A percentile compares a stretch with the other conserved stretches of the same genome.
phyloP scores from a whole-genome alignment of 1,284 basidiomycete genomes.

The Cutaneotrichosporon mucoides region DNA sequence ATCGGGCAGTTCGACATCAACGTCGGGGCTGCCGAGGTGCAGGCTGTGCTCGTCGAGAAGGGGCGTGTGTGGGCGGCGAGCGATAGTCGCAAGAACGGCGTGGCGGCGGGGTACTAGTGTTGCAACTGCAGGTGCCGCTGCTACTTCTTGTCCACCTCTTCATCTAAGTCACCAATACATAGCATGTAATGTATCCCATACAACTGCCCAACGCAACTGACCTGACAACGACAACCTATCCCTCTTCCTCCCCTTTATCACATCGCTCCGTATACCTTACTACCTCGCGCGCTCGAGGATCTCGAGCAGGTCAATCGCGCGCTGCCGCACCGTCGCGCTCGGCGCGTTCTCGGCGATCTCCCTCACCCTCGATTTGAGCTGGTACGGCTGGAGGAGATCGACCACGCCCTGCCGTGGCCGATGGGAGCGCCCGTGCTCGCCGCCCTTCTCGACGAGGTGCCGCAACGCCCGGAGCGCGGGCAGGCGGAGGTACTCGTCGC shows the following conservation, averaged over 20 bases:
- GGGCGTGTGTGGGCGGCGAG: conserved; percentile 45
- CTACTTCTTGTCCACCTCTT: too few relatives aligned
- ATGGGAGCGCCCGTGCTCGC: conserved; percentile 15
- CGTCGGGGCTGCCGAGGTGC: conserved; percentile 52
- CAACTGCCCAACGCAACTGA: background rate
- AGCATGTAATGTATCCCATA: conserved; percentile 6
- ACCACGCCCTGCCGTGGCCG: conserved; percentile 37
- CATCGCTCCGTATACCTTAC: background rate
- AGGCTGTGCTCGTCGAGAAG: conserved; percentile 59
- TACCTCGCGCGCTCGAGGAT: conserved; percentile 27
- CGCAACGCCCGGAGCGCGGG: conserved; percentile 38
- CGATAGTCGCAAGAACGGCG: conserved; percentile 46
- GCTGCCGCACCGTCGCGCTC: conserved; percentile 28
- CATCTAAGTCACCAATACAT: background rate
- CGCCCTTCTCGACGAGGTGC: conserved; percentile 42
- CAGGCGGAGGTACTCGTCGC: conserved; percentile 32
- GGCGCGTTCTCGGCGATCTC: conserved; percentile 28
- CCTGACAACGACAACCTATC: too few relatives aligned
- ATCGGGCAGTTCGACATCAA: conserved; percentile 55
- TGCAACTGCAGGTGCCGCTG: background rate
- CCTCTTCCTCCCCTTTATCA: background rate
- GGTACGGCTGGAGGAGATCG: conserved; percentile 41
- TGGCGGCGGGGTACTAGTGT: conserved; percentile 44
- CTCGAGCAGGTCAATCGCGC: conserved; percentile 28
- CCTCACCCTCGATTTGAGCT: conserved; percentile 30